phyloP scores from a whole-genome alignment of 2,329 filamentous ascomycete genomes.

The Alternaria viburni region DNA sequence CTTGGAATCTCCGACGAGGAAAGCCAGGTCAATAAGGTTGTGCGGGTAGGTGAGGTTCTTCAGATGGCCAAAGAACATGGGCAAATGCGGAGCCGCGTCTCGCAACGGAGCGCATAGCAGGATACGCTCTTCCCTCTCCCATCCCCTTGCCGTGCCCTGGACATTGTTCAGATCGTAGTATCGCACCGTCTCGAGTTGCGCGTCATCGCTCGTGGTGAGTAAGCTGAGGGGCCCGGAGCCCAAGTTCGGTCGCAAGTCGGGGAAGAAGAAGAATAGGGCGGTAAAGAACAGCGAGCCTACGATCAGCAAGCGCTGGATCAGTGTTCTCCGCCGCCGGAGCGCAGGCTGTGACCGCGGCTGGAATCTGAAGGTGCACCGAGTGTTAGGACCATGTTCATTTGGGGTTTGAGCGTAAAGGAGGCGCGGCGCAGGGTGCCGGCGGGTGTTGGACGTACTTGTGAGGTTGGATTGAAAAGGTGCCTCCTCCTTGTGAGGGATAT shows the following conservation, averaged over 20 bases:
- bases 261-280: conserved; percentile 73
- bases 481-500: conserved; percentile 71
- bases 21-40: conserved; percentile 93
- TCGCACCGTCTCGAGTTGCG: conserved; percentile 90
- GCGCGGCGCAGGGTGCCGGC: conserved; percentile 22
- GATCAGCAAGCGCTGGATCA: conserved; percentile 71
- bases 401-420: conserved; percentile 24
- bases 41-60: conserved; percentile 97
- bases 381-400: conserved; percentile 38
- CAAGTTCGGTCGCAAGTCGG: conserved; percentile 71
- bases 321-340: conserved; percentile 73
- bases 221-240: conserved; percentile 72
- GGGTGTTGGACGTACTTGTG: conserved; percentile 70
- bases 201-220: conserved; percentile 69
- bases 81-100: conserved; percentile 88
- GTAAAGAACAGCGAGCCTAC: conserved; percentile 63
- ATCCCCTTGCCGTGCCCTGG: conserved; percentile 87
- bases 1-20: conserved; percentile 96
- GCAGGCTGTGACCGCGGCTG: conserved; percentile 81
- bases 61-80: conserved; percentile 99
- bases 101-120: conserved; percentile 91
- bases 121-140: conserved; percentile 96
- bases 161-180: conserved; percentile 96
- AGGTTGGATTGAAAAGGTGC: conserved; percentile 84
- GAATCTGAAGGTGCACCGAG: conserved; percentile 65